A percentile compares a stretch with the other conserved stretches of the same genome.
Evolutionary conservation across 2,329 filamentous ascomycete species (phyloP).

Genomic region (Fusarium sambucinum): DNA sequence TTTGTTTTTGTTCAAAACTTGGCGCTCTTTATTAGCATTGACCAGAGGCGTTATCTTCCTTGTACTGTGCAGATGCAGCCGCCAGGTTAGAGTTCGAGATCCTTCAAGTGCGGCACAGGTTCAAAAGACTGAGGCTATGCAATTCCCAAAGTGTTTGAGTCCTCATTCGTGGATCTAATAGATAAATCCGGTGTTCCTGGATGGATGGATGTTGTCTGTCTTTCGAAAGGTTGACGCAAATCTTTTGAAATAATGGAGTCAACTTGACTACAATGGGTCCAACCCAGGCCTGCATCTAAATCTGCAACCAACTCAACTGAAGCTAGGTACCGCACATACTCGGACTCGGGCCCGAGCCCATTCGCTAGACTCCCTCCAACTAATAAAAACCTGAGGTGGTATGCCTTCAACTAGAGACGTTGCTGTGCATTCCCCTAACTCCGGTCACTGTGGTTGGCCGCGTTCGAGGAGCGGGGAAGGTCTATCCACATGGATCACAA

Average conservation of each 20-base stretch:
- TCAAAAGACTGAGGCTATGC: constrained; percentile 4
- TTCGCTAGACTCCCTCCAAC: constrained; percentile 10
- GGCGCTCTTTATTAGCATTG: constrained; percentile 23
- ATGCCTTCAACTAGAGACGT: neutral
- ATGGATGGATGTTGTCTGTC: neutral
- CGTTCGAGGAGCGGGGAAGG: constrained; percentile 15
- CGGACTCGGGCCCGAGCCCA: neutral
- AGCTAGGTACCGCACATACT: neutral
- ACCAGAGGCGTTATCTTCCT: constrained; percentile 16
- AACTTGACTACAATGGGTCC: neutral
- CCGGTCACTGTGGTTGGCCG: constrained; percentile 21
- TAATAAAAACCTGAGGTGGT: neutral
- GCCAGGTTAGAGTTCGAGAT: constrained; percentile 1
- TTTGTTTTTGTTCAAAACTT: neutral
- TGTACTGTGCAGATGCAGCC: neutral
- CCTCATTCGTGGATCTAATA: constrained; percentile 1
- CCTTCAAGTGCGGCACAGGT: constrained; percentile 3
- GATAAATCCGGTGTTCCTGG: constrained; percentile 10
- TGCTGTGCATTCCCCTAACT: constrained; percentile 9
- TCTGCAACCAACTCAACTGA: neutral
- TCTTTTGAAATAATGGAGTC: constrained; percentile 12
- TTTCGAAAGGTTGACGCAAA: constrained; percentile 6
- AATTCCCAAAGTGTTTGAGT: neutral
- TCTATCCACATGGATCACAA: neutral
- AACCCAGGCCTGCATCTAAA: neutral